A percentile compares a stretch with the other conserved stretches of the same genome.
Conservation (phyloP, 176 grass and related monocot species). For the Eragrostis curvula region DNA sequence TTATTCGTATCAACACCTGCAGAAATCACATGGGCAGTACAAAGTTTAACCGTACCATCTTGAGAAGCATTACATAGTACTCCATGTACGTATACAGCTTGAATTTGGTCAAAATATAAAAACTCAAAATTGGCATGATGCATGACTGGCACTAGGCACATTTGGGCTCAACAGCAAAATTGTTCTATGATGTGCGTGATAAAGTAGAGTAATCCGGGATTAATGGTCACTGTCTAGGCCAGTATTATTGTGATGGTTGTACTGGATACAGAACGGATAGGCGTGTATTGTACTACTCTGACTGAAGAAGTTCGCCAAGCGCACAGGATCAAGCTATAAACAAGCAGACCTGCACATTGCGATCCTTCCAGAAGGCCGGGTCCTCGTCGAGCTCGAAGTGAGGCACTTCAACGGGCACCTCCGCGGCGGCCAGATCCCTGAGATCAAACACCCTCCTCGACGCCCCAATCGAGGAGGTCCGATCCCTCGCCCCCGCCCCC, state of each 20-base stretch:
- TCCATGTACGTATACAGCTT: too few relatives aligned
- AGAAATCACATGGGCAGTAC: background rate
- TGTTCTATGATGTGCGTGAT: background rate
- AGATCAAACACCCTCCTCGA: constrained; percentile 48
- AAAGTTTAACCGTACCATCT: background rate
- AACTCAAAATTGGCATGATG: background rate
- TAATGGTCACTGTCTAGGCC: background rate
- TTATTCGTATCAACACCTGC: constrained; percentile 75
- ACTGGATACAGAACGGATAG: background rate
- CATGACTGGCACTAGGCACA: background rate
- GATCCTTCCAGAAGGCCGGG: constrained; percentile 86
- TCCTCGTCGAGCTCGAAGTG: constrained; percentile 93
- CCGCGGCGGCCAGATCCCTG: constrained; percentile 44
- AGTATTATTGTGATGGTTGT: background rate
- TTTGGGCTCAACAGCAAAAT: background rate
- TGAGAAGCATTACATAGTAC: background rate
- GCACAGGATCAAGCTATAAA: background rate
- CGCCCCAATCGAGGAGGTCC: constrained; percentile 51
- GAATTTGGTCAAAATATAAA: background rate
- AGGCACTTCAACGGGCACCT: constrained; percentile 57
- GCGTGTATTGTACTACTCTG: background rate
- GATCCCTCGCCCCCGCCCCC: constrained; percentile 52
- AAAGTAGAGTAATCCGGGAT: background rate
- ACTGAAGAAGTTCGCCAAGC: too few relatives aligned
- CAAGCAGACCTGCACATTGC: constrained; percentile 83